phyloP scores from a whole-genome alignment of 1,139 yeast species.

The Diutina neorugosa region DNA sequence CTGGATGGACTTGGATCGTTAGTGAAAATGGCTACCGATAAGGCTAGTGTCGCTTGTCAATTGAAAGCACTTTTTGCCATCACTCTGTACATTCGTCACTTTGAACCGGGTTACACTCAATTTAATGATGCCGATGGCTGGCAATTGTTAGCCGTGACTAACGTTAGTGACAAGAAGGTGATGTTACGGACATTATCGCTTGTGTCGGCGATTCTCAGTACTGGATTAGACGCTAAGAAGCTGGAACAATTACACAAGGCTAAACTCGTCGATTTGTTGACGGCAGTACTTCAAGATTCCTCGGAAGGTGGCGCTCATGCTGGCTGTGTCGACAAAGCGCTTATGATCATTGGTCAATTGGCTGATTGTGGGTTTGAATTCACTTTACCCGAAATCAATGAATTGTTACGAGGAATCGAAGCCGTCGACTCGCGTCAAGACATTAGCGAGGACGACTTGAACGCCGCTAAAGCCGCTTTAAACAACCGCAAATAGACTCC shows the following conservation, averaged over 20 bases:
- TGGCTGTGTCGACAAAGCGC: constrained; percentile 48
- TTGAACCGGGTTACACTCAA: constrained; percentile 1
- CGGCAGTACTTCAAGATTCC: constrained; percentile 17
- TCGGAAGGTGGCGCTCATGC: constrained; percentile 22
- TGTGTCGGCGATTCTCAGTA: constrained; percentile 44
- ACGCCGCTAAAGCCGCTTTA: constrained; percentile 24
- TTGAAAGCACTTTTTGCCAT: constrained; percentile 1
- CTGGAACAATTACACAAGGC: constrained; percentile 27
- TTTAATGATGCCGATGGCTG: neutral
- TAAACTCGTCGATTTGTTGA: constrained; percentile 25
- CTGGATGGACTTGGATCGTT: constrained; percentile 31
- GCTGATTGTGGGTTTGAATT: constrained; percentile 34
- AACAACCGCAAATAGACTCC: neutral
- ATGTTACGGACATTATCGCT: constrained; percentile 45
- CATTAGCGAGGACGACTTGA: constrained; percentile 41
- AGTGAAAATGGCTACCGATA: neutral
- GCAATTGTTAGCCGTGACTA: constrained; percentile 21
- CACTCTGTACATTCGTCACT: neutral
- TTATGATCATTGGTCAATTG: constrained; percentile 41
- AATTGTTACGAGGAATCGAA: constrained; percentile 27
- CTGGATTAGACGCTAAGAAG: constrained; percentile 31
- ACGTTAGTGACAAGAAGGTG: constrained; percentile 30
- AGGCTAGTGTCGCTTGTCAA: neutral
- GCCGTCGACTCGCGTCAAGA: constrained; percentile 33
- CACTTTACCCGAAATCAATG: constrained; percentile 29